A percentile compares a stretch with the other conserved stretches of the same genome.
phyloP scores from a whole-genome alignment of 164 flowering plant species.

The Vitis rotundifolia region DNA sequence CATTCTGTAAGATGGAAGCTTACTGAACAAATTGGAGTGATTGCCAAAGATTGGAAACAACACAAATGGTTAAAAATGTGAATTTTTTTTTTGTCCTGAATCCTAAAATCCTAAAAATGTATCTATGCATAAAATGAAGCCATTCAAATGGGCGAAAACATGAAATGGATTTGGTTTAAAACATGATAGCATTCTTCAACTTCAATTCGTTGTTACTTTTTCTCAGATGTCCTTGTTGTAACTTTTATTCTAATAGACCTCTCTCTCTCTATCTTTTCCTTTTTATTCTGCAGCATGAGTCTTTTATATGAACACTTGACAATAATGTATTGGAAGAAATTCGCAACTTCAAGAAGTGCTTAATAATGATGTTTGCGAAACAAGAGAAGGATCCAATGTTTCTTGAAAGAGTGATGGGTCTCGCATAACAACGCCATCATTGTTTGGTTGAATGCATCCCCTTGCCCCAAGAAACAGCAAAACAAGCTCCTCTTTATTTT shows the following conservation, averaged over 20 bases:
- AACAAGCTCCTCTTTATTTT: constrained; percentile 81
- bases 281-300: constrained; percentile 67
- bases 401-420: constrained; percentile 86
- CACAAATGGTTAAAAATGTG: no score
- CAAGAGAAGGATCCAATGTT: constrained; percentile 82
- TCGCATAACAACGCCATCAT: constrained; percentile 83
- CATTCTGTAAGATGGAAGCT: no score
- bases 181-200: no score
- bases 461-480: constrained; percentile 68
- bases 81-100: background rate
- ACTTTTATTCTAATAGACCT: constrained; percentile 1
- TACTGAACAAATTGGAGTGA: no score
- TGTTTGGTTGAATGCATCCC: constrained; percentile 94
- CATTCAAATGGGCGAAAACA: background rate
- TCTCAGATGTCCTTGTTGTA: background rate
- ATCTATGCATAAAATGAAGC: background rate
- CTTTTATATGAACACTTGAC: constrained; percentile 71
- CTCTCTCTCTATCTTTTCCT: background rate
- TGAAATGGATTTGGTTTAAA: no score
- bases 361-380: constrained; percentile 83
- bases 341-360: constrained; percentile 94
- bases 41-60: no score
- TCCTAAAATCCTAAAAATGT: background rate
- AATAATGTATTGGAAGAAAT: constrained; percentile 87
- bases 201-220: no score